These are phyloP conservation scores for Tulasnella sp. DNA, from an alignment of 768 basidiomycete genomes.

Conservation along the genomic window DNA sequence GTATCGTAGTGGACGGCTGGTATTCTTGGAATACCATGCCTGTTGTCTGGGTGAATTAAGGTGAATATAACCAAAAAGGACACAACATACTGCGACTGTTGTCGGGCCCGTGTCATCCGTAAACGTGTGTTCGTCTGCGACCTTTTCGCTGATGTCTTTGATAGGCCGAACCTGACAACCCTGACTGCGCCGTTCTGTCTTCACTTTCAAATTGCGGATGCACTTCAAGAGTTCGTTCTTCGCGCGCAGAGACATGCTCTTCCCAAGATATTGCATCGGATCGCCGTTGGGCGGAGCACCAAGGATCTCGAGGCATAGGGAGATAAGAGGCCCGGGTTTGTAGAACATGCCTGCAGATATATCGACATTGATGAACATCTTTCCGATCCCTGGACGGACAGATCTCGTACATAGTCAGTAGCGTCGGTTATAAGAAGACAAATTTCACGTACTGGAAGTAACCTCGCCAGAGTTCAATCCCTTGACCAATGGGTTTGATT, in stretches of 20 bases:
- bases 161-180: constrained; percentile 38
- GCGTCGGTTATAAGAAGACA: background rate
- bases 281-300: constrained; percentile 26
- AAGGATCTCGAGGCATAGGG: constrained; percentile 47
- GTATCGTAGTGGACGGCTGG: constrained; percentile 31
- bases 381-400: constrained; percentile 50
- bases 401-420: constrained; percentile 26
- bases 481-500: constrained; percentile 36
- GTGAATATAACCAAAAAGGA: background rate
- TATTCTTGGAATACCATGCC: constrained; percentile 14
- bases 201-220: constrained; percentile 15
- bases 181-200: background rate
- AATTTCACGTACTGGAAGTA: constrained; percentile 45
- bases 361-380: constrained; percentile 62
- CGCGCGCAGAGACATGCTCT: constrained; percentile 21
- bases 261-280: constrained; percentile 23
- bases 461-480: constrained; percentile 63
- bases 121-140: constrained; percentile 46
- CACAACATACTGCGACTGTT: constrained; percentile 23
- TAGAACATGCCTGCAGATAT: constrained; percentile 62
- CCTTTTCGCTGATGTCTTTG: constrained; percentile 42
- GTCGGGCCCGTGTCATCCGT: constrained; percentile 40
- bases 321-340: constrained; percentile 45
- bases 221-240: constrained; percentile 11
- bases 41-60: constrained; percentile 5